Evolutionary conservation across 2,329 filamentous ascomycete species (phyloP).

Genomic region (Penicillium nordicum): DNA sequence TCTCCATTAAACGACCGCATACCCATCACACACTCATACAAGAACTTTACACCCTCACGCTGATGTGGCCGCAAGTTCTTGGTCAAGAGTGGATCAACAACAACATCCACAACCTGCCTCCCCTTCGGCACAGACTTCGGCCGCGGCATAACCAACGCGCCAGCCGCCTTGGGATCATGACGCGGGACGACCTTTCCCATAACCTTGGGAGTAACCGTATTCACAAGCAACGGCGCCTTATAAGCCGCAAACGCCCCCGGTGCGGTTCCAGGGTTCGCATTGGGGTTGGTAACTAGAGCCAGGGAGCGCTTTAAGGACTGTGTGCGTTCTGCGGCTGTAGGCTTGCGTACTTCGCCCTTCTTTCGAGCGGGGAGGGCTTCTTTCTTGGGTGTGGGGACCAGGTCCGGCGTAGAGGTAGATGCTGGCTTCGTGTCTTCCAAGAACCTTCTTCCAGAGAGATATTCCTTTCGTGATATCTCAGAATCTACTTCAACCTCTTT

Average conservation of each 20-base stretch:
- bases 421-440: constrained; percentile 24
- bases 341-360: constrained; percentile 7
- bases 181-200: constrained; percentile 56
- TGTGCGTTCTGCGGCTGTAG: constrained; percentile 5
- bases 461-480: constrained; percentile 59
- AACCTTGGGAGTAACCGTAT: constrained; percentile 46
- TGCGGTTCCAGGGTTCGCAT: constrained; percentile 42
- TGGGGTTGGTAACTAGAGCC: constrained; percentile 30
- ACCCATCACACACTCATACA: constrained; percentile 75
- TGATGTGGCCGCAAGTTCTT: constrained; percentile 66
- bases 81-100: constrained; percentile 64
- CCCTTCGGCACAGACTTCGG: constrained; percentile 55
- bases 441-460: constrained; percentile 39
- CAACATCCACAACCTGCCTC: constrained; percentile 67
- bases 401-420: constrained; percentile 5
- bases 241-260: constrained; percentile 51
- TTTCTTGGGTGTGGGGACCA: constrained; percentile 18
- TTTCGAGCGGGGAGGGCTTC: constrained; percentile 17
- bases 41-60: constrained; percentile 64
- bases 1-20: constrained; percentile 63
- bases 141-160: constrained; percentile 65
- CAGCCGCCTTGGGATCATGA: constrained; percentile 59
- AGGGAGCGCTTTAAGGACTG: constrained; percentile 16
- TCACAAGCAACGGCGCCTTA: constrained; percentile 60
- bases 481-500: constrained; percentile 68